Evolutionary conservation across 139 green algal species (phyloP), one percentile per base, ranked within the genome.

Genomic region (Micractinium conductrix): DNA sequence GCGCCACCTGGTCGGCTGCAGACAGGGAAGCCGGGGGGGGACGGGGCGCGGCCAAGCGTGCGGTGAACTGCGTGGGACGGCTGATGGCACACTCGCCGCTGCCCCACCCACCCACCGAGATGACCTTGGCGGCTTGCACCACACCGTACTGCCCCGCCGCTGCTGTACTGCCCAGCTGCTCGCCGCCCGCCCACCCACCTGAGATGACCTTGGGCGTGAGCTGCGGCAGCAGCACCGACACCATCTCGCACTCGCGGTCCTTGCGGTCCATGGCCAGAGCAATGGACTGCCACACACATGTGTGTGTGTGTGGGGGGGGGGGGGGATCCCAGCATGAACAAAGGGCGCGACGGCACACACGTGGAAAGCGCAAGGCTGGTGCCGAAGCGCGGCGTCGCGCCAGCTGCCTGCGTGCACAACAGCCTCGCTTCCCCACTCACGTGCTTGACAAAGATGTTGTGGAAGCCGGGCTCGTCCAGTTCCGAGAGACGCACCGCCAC

Each of bases 361-460:
- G 63, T 40, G 63, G 5, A 71, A 14, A 12, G 63, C 63, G 30
- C 63, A 26, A 37, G 30, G 63, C 63, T n/a, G n/a, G n/a, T n/a
- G n/a, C n/a, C n/a, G n/a, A n/a, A 24, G 55, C 55, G 55, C 28
- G 55, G 55, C 9, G 55, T 17, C 21, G 55, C 55, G 14, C 21
- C 55, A 6, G n/a, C n/a, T n/a, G n/a, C n/a, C n/a, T n/a, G n/a
- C n/a, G n/a, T n/a, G n/a, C n/a, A n/a, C n/a, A n/a, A n/a, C n/a
- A n/a, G n/a, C n/a, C n/a, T n/a, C n/a, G n/a, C n/a, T n/a, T n/a
- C n/a, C n/a, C n/a, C n/a, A n/a, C 78, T 79, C 78, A 92, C 91
- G 53, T 93, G 91, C 91, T 98, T 99, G 44, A 98, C 92, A 88
- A 98, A 95, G 70, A 99, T 93, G 74, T 97, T 94, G 84, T 95